Conservation (phyloP, 192 early-diverging fungal genomes). For the Chytriomyces sp. region DNA sequence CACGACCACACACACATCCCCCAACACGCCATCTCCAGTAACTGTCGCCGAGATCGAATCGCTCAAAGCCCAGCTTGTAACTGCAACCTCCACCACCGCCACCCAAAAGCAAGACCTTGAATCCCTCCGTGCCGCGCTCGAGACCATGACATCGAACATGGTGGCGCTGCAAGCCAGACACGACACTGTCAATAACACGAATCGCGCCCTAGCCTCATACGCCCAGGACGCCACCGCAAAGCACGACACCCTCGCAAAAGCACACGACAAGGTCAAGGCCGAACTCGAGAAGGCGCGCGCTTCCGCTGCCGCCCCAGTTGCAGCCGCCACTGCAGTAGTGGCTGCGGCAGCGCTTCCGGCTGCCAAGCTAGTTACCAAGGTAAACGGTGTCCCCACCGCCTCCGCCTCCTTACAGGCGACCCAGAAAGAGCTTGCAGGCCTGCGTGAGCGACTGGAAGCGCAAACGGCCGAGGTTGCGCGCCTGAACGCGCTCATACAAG, state of each 20-base stretch:
- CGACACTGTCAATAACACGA: slow-evolving; percentile 12
- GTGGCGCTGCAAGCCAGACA: background rate
- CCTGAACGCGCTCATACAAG: background rate
- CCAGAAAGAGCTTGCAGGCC: background rate
- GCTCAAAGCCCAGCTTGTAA: background rate
- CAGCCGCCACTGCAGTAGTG: too few species aligned
- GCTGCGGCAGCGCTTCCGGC: too few species aligned
- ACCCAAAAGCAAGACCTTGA: background rate
- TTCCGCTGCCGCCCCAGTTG: background rate
- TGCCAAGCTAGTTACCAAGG: too few species aligned
- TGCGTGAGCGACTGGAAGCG: background rate
- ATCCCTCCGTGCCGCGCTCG: background rate
- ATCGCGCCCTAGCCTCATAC: slow-evolving; percentile 13
- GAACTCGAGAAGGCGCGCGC: background rate
- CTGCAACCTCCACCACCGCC: background rate
- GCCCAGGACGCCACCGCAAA: slow-evolving; percentile 26
- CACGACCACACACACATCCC: too few species aligned
- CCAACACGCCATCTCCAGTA: background rate
- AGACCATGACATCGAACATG: too few species aligned
- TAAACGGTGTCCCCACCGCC: too few species aligned
- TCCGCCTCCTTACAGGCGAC: background rate
- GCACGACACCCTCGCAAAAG: background rate
- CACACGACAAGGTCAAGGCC: background rate
- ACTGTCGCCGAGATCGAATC: background rate
- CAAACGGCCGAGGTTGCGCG: background rate